These are phyloP conservation scores for Trichosporon sp. DNA, from an alignment of 1,284 basidiomycete species.

Conservation along the genomic window DNA sequence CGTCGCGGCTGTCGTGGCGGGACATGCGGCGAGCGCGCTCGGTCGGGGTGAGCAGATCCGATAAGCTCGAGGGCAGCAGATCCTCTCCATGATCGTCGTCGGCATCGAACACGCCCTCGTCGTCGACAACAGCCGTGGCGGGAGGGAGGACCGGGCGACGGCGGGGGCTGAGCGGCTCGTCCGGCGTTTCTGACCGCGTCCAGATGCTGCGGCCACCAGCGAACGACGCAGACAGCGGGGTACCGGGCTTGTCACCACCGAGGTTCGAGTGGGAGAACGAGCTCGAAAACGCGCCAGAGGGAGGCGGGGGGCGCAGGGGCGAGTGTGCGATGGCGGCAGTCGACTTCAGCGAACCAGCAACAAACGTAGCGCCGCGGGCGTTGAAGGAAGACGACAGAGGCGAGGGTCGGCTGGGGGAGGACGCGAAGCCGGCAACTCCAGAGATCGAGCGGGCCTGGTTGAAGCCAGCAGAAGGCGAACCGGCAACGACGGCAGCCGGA, in stretches of 20 bases:
- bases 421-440: conserved; percentile 33
- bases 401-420: conserved; percentile 41
- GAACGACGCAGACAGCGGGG: conserved; percentile 41
- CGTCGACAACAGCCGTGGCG: conserved; percentile 16
- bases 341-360: conserved; percentile 37
- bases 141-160: conserved; percentile 25
- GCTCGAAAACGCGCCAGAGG: conserved; percentile 30
- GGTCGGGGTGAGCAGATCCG: conserved; percentile 79
- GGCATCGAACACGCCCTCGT: conserved; percentile 31
- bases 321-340: conserved; percentile 29
- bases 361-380: conserved; percentile 31
- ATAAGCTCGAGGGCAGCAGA: conserved; percentile 76
- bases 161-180: conserved; percentile 38
- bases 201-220: conserved; percentile 44
- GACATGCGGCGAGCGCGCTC: conserved; percentile 74
- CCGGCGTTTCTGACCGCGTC: conserved; percentile 38
- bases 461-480: conserved; percentile 44
- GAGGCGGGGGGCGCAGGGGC: conserved; percentile 38
- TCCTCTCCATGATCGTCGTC: conserved; percentile 70
- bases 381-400: conserved; percentile 40
- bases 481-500: conserved; percentile 31
- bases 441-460: conserved; percentile 25
- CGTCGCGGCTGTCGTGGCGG: conserved; percentile 50
- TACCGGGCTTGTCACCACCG: conserved; percentile 19
- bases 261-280: conserved; percentile 40